These are phyloP conservation scores for Morella rubra DNA, from an alignment of 306 rosid species.

Conservation along the genomic window DNA sequence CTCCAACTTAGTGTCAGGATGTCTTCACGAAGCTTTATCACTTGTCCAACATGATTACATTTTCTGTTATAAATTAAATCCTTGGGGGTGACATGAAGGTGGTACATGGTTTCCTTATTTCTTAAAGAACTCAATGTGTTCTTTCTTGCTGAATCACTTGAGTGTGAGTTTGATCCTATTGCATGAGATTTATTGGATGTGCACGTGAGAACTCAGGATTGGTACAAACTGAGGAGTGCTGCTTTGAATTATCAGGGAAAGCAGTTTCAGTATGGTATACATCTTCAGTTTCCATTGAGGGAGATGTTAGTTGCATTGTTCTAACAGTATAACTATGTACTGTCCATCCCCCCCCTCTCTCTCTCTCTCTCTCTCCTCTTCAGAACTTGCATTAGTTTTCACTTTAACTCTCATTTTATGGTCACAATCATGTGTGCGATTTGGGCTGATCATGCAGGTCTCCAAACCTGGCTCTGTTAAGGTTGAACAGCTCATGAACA, in stretches of 20 bases:
- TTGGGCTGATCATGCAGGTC: constrained; percentile 55
- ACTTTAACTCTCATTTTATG: constrained; percentile 15
- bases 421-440: constrained; percentile 11
- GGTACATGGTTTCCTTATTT: background rate
- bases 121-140: background rate
- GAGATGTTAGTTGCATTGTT: constrained; percentile 7
- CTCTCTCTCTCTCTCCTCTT: too few species aligned
- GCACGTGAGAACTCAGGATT: background rate
- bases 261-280: background rate
- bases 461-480: constrained; percentile 86
- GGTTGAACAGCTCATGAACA: constrained; percentile 85
- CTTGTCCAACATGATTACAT: background rate
- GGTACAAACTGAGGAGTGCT: background rate
- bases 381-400: constrained; percentile 5
- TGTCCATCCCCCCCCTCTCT: background rate
- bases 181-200: background rate
- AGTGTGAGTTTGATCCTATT: background rate
- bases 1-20: too few species aligned
- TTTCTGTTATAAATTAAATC: too few species aligned
- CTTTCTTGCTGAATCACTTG: background rate
- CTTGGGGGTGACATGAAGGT: background rate
- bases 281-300: constrained; percentile 1
- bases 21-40: background rate
- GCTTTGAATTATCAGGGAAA: background rate
- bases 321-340: background rate